Base-by-base conservation (phyloP, 1,139 yeast genomes). In the Hyphopichia fennica region DNA sequence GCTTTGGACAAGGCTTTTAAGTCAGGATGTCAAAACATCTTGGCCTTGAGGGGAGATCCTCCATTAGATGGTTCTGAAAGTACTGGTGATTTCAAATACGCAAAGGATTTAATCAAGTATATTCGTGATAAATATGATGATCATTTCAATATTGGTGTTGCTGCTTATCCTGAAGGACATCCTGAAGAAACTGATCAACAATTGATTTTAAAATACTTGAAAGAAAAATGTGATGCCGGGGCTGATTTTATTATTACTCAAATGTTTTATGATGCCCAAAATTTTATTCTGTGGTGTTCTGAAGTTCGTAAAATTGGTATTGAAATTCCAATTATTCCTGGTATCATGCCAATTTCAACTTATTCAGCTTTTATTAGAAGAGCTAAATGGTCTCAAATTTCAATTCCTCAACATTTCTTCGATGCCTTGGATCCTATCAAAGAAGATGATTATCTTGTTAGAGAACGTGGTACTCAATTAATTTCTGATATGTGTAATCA, bases 301-400 rank as follows among this genome's bases (percentile, higher is more conserved):
- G 67, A 73, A 49, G 78, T 95, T 46, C 78, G 95, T 50, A 81
- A 75, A 28, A 73, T 75, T 27, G 98, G 96, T n/a, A 77, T 93
- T 49, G 74, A 74, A 37, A 82, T 87, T 43, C 98, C 98, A 33
- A 87, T 93, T 52, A 86, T 93, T 47, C 99, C 99, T 1, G 99
- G 99, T 20, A 90, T 93, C 63, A 93, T 93, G 99, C 99, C 99
- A 18, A 91, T 93, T 48, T 84, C 96, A 16, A 89, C 97, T 9
- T 91, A 91, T 66, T 88, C 95, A 30, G 83, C 96, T 3, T 93
- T 93, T 60, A 66, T 89, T 50, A 84, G 99, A 67, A 81, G 99
- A 58, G 96, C 97, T 14, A 84, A 82, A 45, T 93, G 98, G 99
- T 89, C 96, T 43, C 85, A 86, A 57, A 83, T 93, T 52, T 66